A percentile compares a stretch with the other conserved stretches of the same genome.
Conservation (phyloP, 2,329 filamentous ascomycete genomes). For the Trichothecium sympodiale region DNA sequence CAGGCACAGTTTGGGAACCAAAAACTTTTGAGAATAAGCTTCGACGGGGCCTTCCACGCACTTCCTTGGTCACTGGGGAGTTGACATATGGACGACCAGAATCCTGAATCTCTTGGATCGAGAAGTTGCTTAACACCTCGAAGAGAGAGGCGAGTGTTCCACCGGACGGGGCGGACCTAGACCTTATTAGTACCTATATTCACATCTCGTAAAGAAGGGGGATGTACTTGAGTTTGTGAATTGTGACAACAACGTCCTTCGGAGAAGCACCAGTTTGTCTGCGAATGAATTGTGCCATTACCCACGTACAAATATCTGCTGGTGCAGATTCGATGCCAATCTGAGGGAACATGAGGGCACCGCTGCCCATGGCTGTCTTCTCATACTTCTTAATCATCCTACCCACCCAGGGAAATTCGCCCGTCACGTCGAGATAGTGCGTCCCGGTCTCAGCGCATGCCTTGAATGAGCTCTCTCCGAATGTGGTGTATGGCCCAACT, state of each 20-base stretch:
- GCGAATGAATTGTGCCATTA: constrained; percentile 38
- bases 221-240: constrained; percentile 27
- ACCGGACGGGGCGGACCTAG: constrained; percentile 39
- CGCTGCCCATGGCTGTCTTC: constrained; percentile 35
- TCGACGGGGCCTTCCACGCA: constrained; percentile 6
- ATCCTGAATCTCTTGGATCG: constrained; percentile 32
- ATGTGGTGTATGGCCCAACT: constrained; percentile 46
- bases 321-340: constrained; percentile 52
- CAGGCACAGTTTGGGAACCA: constrained; percentile 35
- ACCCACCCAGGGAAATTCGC: constrained; percentile 46
- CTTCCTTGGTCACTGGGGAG: constrained; percentile 40
- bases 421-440: constrained; percentile 54
- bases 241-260: constrained; percentile 41
- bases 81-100: constrained; percentile 40
- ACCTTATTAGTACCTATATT: not conserved
- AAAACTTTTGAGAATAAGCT: constrained; percentile 34
- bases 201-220: not conserved
- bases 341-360: constrained; percentile 51
- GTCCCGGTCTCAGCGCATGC: constrained; percentile 52
- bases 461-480: constrained; percentile 48
- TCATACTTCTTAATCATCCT: constrained; percentile 52
- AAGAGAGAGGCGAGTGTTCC: constrained; percentile 60
- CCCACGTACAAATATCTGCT: constrained; percentile 46
- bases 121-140: constrained; percentile 41
- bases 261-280: constrained; percentile 36